Base-by-base conservation (phyloP, 176 grass and related monocot genomes). In the Olyra latifolia region DNA sequence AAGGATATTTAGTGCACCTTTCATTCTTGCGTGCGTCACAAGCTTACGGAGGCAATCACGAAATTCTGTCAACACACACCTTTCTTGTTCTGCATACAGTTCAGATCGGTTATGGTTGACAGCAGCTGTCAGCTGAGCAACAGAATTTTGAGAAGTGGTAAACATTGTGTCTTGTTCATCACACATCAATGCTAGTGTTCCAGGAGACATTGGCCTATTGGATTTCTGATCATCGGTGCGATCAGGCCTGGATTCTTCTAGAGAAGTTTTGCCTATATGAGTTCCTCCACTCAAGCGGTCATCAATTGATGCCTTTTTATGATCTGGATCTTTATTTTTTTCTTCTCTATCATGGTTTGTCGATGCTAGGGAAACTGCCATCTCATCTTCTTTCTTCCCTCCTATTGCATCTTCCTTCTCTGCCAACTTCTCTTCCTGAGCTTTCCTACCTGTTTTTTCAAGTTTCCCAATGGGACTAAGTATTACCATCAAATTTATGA, bases 121-220 rank as follows among this genome's bases (percentile, higher is more conserved):
- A 68, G 68, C 47, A 49, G 56, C 40, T 78, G 71, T 61, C 50
- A 79, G 72, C 42, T 75, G 62, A 60, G 68, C 11, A 82, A 56
- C 83, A 61, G 55, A 77, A 82, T 66, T 84, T 82, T 85, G 84
- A 32, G 89, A 80, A 25, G 77, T 72, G 8, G 72, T 87, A 78
- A 95, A 93, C 67, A 93, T 76, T 40, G 88, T 75, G 64, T 95
- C 90, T 81, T 86, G 76, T 78, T 99, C 96, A 42, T 99, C 87
- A 76, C 96, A 99, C 93, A 95, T 88, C 53, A 99, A 71, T 43
- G 90, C 90, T 79, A 99, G 62, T 56, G 96, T 99, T 72, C 82
- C 86, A 76, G 96, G 96, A 82, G 96, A 99, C 90, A 95, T 91
- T 76, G 93, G 88, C 82, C 90, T 86, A 74, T 73, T 72, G 27